Percentiles rank a stretch among this genome's conserved stretches.
These are phyloP conservation scores for Thymus quinquecostatus DNA, from an alignment of 257 asterid species.

Conservation along the genomic window DNA sequence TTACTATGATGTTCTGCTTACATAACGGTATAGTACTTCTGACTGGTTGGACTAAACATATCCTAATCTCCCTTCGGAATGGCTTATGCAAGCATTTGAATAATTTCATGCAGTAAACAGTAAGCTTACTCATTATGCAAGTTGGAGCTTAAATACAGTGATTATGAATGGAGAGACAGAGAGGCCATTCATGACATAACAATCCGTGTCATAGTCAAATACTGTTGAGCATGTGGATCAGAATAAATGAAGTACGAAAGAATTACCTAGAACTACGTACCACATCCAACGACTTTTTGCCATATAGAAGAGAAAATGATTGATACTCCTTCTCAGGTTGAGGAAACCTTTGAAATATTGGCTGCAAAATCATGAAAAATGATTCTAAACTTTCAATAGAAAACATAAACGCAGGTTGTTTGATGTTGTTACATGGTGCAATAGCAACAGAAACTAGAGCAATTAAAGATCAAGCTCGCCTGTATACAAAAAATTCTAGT, in stretches of 20 bases:
- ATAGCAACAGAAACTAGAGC: not conserved
- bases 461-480: conserved; percentile 2
- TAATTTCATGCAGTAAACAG: not conserved
- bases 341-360: conserved; percentile 65
- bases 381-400: conserved; percentile 1
- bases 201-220: not conserved
- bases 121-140: not conserved
- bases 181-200: not conserved
- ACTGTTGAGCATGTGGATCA: conserved; percentile 6
- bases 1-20: not conserved
- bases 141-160: not conserved
- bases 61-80: not conserved
- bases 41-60: not conserved
- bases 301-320: conserved; percentile 76
- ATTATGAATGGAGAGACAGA: not conserved
- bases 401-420: not conserved
- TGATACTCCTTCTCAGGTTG: conserved; percentile 85
- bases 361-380: conserved; percentile 44
- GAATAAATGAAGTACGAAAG: conserved; percentile 10
- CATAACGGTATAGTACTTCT: not conserved
- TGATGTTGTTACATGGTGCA: conserved; percentile 9
- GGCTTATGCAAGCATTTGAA: not conserved
- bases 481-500: not conserved
- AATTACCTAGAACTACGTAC: conserved; percentile 43
- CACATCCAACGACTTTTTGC: conserved; percentile 68